Evolutionary conservation across 208 protist genomes (phyloP), one percentile per base, ranked within the genome.

Genomic region (Vickermania ingenoplastis): DNA sequence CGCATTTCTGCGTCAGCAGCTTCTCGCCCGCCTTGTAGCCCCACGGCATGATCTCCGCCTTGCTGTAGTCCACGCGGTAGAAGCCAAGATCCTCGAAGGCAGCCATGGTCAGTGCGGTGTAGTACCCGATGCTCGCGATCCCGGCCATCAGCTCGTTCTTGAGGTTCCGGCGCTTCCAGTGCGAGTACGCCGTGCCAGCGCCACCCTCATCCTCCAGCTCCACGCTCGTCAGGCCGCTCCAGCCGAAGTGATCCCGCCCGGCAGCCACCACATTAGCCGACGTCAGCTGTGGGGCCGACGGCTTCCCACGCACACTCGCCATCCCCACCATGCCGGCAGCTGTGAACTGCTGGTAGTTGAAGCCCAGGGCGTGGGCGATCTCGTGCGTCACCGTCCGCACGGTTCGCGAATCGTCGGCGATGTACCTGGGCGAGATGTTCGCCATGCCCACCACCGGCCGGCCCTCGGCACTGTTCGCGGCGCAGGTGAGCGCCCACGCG

Each of bases 141-240:
- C 63, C 67, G 7, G 79, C 56, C 90, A 97, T 97, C 31, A 92
- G 60, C 60, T 97, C 92, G 31, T 95, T 78, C 50, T 69, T 69
- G 14, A 85, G 76, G 41, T 86, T 81, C 55, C 81, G 69, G n/a
- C 74, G 67, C 72, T 94, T 83, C 90, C 92, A 97, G 75, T 97
- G 89, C 14, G 85, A 95, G 29, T 30, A 30, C 2, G 41, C 68
- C 0, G 78, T 78, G 25, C 69, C 77, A 0, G 3, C 5, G 17
- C 67, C 71, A 30, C 84, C 86, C 41, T 63, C 41, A 57, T 94
- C 74, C 62, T 94, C 87, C 26, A 96, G 51, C 74, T 91, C 84
- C 59, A 89, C 76, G 17, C 78, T 78, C 4, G 13, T n/a, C 28
- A 89, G 17, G 5, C 3, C 56, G 29, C 4, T 2, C 63, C 93